Conservation (phyloP, 1,284 basidiomycete genomes). For the Malassezia cuniculi region DNA sequence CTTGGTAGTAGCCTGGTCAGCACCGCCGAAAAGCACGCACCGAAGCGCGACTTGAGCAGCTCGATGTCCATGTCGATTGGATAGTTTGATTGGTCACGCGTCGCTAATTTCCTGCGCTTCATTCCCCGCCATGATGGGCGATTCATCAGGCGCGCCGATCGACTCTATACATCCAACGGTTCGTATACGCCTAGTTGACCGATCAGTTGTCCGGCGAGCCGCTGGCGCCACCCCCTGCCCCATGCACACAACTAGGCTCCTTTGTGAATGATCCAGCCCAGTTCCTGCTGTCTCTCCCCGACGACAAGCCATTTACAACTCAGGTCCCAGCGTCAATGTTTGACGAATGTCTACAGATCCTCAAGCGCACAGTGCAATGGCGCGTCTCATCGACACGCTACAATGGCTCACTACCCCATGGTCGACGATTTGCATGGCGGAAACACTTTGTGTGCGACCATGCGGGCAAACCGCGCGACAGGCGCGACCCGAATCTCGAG, state of each 20-base stretch:
- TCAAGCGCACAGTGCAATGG: slow-evolving; percentile 15
- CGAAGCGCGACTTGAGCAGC: slow-evolving; percentile 15
- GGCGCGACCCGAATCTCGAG: slow-evolving; percentile 12
- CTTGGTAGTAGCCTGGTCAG: slow-evolving; percentile 32
- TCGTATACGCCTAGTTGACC: not conserved
- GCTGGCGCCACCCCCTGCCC: no score
- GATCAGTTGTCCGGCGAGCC: slow-evolving; percentile 4
- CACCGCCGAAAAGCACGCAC: slow-evolving; percentile 3
- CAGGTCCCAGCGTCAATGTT: slow-evolving; percentile 14
- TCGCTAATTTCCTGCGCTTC: slow-evolving; percentile 1
- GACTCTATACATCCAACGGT: slow-evolving; percentile 9
- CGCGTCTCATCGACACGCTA: slow-evolving; percentile 16
- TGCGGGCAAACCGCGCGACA: slow-evolving; percentile 14
- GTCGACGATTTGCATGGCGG: slow-evolving; percentile 13
- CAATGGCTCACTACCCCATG: slow-evolving; percentile 15
- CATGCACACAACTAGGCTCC: slow-evolving; percentile 10
- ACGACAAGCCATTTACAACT: slow-evolving; percentile 15
- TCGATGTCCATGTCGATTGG: no score
- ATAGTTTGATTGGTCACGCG: no score
- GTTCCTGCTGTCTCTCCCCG: slow-evolving; percentile 10
- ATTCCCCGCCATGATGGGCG: not conserved
- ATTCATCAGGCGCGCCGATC: not conserved
- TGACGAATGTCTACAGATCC: slow-evolving; percentile 12
- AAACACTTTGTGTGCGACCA: slow-evolving; percentile 17
- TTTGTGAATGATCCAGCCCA: slow-evolving; percentile 14